phyloP scores from a whole-genome alignment of 345 rosid genomes.

The Trapa bicornis region DNA sequence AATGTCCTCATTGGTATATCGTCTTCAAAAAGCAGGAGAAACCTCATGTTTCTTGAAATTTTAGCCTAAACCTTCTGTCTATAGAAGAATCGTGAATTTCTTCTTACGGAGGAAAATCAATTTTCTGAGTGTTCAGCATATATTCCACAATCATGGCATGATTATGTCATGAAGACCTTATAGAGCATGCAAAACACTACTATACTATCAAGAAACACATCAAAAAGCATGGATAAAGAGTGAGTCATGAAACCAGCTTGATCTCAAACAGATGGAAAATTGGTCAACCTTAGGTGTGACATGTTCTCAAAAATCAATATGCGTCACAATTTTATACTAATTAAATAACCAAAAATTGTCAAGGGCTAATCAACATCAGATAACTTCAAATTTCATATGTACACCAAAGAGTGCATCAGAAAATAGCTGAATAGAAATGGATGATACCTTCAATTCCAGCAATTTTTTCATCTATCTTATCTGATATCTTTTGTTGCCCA shows the following conservation, averaged over 20 bases:
- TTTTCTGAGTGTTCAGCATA: too few relatives aligned
- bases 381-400: neutral
- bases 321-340: neutral
- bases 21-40: too few relatives aligned
- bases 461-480: conserved; percentile 49
- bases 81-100: too few relatives aligned
- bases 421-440: neutral
- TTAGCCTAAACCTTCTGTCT: too few relatives aligned
- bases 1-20: too few relatives aligned
- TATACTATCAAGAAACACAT: neutral
- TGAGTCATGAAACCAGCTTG: neutral
- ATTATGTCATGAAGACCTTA: neutral
- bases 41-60: too few relatives aligned
- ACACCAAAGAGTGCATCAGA: neutral
- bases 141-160: too few relatives aligned
- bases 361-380: neutral
- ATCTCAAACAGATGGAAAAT: neutral
- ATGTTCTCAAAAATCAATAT: neutral
- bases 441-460: conserved; percentile 60
- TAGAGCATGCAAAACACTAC: neutral
- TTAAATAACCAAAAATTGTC: neutral
- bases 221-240: neutral
- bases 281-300: neutral
- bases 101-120: too few relatives aligned
- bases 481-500: conserved; percentile 18